These are phyloP conservation scores for Penicillium diatomitis DNA, from an alignment of 495 filamentous ascomycete species.

Conservation along the genomic window DNA sequence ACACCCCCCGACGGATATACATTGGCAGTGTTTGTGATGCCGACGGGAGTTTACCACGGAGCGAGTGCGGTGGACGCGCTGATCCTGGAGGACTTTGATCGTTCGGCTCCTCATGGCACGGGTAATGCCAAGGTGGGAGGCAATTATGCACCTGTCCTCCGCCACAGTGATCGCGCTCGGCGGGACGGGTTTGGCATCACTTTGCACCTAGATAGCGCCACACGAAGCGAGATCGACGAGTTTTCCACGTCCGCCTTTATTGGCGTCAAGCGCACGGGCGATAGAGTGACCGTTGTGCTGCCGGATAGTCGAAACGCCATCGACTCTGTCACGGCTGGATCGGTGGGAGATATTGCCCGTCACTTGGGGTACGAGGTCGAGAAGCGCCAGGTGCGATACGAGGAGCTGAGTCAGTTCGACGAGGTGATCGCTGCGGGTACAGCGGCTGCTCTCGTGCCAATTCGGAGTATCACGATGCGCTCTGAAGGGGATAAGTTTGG, in stretches of 20 bases:
- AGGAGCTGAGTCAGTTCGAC: slow-evolving; percentile 65
- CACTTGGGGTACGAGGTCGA: slow-evolving; percentile 62
- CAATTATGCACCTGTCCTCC: slow-evolving; percentile 62
- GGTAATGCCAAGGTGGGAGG: slow-evolving; percentile 49
- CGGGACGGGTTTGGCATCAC: slow-evolving; percentile 75
- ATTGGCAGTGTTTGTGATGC: slow-evolving; percentile 75
- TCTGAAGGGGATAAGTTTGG: slow-evolving; percentile 55
- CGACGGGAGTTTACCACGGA: slow-evolving; percentile 85
- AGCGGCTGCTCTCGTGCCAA: slow-evolving; percentile 83
- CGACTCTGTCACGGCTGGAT: slow-evolving; percentile 69
- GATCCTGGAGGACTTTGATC: slow-evolving; percentile 59
- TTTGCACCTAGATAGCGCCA: slow-evolving; percentile 75
- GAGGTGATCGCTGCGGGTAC: slow-evolving; percentile 92
- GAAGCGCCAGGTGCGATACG: slow-evolving; percentile 45
- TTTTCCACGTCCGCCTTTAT: slow-evolving; percentile 85
- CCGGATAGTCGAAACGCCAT: slow-evolving; percentile 78
- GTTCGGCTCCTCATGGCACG: slow-evolving; percentile 44
- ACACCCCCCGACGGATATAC: slow-evolving; percentile 82
- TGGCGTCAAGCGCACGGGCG: slow-evolving; percentile 49
- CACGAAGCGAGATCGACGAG: slow-evolving; percentile 73
- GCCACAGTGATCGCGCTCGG: slow-evolving; percentile 67
- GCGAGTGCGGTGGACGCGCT: slow-evolving; percentile 69
- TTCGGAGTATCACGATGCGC: slow-evolving; percentile 73
- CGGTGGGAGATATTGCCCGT: slow-evolving; percentile 56
- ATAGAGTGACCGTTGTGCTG: slow-evolving; percentile 61